These are phyloP conservation scores for Phytophthora hybrid DNA, from an alignment of 352 stramenopile species.

Conservation along the genomic window DNA sequence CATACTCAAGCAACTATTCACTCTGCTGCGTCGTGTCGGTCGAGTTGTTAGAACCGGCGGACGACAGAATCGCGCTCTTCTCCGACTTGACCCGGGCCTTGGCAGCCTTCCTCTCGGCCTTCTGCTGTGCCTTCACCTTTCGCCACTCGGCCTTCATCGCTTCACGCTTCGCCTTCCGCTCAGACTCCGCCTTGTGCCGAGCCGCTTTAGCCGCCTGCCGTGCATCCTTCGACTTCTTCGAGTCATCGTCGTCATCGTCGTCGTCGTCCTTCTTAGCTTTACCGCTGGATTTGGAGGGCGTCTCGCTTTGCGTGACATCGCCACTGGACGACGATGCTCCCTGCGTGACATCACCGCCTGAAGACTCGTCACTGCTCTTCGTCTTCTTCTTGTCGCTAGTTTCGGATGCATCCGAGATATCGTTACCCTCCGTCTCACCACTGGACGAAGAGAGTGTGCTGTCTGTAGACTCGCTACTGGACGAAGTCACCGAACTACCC, in stretches of 20 bases:
- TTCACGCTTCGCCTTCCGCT: slow-evolving; percentile 35
- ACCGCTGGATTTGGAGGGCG: slow-evolving; percentile 16
- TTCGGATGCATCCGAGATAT: slow-evolving; percentile 5
- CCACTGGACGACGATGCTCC: slow-evolving; percentile 16
- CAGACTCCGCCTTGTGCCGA: slow-evolving; percentile 35
- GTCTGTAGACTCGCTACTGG: not conserved
- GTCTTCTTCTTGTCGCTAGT: slow-evolving; percentile 6
- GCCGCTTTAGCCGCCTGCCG: slow-evolving; percentile 30
- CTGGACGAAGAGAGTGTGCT: slow-evolving; percentile 11
- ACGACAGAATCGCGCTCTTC: slow-evolving; percentile 30
- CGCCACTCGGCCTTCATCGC: slow-evolving; percentile 36
- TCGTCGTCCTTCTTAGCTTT: slow-evolving; percentile 28
- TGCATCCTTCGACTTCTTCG: slow-evolving; percentile 25
- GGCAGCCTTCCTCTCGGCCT: slow-evolving; percentile 32
- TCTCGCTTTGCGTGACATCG: slow-evolving; percentile 21
- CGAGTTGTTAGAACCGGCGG: slow-evolving; percentile 27
- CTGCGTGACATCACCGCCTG: slow-evolving; percentile 26
- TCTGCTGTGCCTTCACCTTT: slow-evolving; percentile 39
- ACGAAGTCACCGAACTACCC: not conserved
- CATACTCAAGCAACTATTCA: slow-evolving; percentile 4
- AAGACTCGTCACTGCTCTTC: not conserved
- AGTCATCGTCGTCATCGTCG: slow-evolving; percentile 12
- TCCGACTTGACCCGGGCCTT: slow-evolving; percentile 30
- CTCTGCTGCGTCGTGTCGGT: slow-evolving; percentile 25
- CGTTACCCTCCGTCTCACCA: slow-evolving; percentile 10